Conservation (phyloP, 768 basidiomycete genomes). For the Leccinum boreale region DNA sequence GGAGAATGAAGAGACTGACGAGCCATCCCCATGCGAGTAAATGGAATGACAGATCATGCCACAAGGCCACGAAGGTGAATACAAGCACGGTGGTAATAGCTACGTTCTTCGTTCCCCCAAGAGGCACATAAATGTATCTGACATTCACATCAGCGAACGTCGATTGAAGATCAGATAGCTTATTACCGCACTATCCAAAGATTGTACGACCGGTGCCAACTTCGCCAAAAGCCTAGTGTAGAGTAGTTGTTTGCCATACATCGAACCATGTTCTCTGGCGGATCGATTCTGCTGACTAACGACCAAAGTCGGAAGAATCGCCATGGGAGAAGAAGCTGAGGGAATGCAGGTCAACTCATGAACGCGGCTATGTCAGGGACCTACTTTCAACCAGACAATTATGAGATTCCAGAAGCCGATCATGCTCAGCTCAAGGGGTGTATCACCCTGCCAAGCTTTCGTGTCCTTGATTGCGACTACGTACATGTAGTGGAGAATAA, state of each 20-base stretch:
- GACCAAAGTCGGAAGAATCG: constrained; percentile 97
- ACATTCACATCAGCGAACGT: background rate
- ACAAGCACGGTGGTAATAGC: constrained; percentile 69
- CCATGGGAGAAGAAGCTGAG: constrained; percentile 89
- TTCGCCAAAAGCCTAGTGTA: constrained; percentile 87
- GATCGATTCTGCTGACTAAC: constrained; percentile 80
- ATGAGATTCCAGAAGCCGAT: constrained; percentile 97
- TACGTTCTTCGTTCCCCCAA: constrained; percentile 66
- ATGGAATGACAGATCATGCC: constrained; percentile 91
- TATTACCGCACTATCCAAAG: constrained; percentile 85
- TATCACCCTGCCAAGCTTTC: constrained; percentile 75
- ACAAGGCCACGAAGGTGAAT: constrained; percentile 95
- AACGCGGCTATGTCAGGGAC: constrained; percentile 7
- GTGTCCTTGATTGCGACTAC: constrained; percentile 94
- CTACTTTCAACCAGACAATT: constrained; percentile 93
- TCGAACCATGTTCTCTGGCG: constrained; percentile 98
- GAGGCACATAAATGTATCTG: constrained; percentile 92
- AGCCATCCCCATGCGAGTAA: constrained; percentile 98
- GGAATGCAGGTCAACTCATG: background rate
- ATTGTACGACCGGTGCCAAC: constrained; percentile 97
- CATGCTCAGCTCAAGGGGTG: constrained; percentile 81
- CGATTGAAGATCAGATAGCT: constrained; percentile 4
- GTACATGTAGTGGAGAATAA: constrained; percentile 91
- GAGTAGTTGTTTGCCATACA: constrained; percentile 99
- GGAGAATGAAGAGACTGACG: constrained; percentile 83